These are phyloP conservation scores for Trypanosoma cruzi DNA, from an alignment of 208 protist species.

Conservation along the genomic window DNA sequence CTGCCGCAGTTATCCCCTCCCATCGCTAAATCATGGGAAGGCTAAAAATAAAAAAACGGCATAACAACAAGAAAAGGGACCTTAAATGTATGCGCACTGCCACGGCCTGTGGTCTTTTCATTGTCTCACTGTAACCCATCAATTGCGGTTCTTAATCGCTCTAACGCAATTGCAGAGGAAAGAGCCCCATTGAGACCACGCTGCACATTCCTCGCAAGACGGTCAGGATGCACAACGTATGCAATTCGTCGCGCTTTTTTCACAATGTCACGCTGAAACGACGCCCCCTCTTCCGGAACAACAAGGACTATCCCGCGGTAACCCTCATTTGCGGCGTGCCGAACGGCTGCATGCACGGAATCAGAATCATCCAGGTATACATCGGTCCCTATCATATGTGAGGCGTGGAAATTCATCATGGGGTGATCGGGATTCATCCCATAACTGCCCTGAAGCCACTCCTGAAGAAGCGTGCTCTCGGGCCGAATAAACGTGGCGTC, in stretches of 20 bases:
- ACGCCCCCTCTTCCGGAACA: conserved; percentile 66
- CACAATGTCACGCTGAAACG: conserved; percentile 45
- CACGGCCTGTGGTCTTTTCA: too few species aligned
- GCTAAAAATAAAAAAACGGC: too few species aligned
- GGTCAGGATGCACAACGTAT: conserved; percentile 43
- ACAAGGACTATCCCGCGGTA: conserved; percentile 64
- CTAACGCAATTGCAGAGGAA: conserved; percentile 60
- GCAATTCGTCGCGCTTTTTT: conserved; percentile 34
- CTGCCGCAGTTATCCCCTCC: too few species aligned
- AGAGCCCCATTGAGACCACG: conserved; percentile 71
- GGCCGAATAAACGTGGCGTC: conserved; percentile 49
- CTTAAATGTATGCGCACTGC: too few species aligned
- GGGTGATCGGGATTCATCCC: conserved; percentile 39
- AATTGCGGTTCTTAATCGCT: conserved; percentile 55
- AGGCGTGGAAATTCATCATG: conserved; percentile 22
- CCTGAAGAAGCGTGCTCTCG: conserved; percentile 31
- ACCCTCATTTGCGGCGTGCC: conserved; percentile 20
- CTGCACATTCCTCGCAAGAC: conserved; percentile 41
- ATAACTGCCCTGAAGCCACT: conserved; percentile 43
- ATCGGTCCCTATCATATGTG: conserved; percentile 35
- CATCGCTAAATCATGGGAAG: too few species aligned
- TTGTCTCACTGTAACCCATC: conserved; percentile 23
- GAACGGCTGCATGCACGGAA: conserved; percentile 33
- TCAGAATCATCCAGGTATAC: conserved; percentile 60
- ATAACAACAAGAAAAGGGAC: too few species aligned